Base-by-base conservation (phyloP, 2,329 filamentous ascomycete genomes). In the Lecanicillium sp. region DNA sequence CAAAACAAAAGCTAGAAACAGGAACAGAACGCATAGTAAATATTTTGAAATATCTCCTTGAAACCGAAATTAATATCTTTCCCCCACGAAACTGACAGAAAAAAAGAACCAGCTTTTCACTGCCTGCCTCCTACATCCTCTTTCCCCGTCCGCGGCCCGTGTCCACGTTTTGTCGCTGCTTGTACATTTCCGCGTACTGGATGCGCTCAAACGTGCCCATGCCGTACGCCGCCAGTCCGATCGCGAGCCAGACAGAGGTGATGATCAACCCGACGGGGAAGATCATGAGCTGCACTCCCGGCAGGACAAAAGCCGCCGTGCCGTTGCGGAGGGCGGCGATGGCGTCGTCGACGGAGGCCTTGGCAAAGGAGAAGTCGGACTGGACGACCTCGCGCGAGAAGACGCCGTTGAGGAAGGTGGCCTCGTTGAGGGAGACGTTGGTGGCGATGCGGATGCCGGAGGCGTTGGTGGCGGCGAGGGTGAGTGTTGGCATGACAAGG, bases 221-320 rank as follows among this genome's bases (percentile, higher is more conserved):
- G 3, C 75, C 83, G 52, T 84, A 78, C 19, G 75, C 78, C 0
- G 64, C 62, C 6, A 81, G 43, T 21, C 83, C 78, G 17, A 85
- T 51, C 1, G 75, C 53, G 2, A 79, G 63, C 83, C 86, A 90
- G 11, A 76, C 58, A 32, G 75, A 67, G 2, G 78, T 84, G 56
- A 90, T 73, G 55, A 87, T 68, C n/a, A 84, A 68, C 15, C 86
- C 86, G 24, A 84, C 69, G 7, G 86, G 85, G 64, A 86, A 83
- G 51, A 88, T 78, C 57, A 86, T 71, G 46, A 89, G 73, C 51
- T 78, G 74, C 32, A 79, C 74, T 37, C 86, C 86, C 0, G 86
- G 86, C 1, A 90, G 68, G 12, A 87, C 71, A 55, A 89, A 89
- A 1, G 83, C 79, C 10, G 77, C 71, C 12, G 73, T 76, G 53